A percentile compares a stretch with the other conserved stretches of the same genome.
Evolutionary conservation across 2,329 filamentous ascomycete species (phyloP).

Genomic region (Aspergillus melleus): DNA sequence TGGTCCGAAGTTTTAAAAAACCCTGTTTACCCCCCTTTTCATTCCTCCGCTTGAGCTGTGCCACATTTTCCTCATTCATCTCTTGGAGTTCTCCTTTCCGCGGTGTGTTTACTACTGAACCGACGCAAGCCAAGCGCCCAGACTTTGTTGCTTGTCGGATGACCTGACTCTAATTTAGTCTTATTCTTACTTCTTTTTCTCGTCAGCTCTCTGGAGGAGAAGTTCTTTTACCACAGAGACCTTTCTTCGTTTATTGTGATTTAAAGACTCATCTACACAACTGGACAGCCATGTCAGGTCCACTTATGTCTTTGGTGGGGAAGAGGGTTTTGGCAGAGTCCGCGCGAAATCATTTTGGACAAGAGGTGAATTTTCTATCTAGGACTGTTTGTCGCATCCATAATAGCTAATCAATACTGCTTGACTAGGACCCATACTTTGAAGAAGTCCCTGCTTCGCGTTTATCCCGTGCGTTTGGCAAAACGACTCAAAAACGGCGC

Average conservation of each 20-base stretch:
- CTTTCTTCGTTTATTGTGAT: neutral
- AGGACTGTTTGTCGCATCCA: neutral
- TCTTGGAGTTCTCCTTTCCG: neutral
- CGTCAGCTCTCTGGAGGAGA: neutral
- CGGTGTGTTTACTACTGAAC: neutral
- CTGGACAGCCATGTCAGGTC: slow-evolving; percentile 27
- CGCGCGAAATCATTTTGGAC: slow-evolving; percentile 43
- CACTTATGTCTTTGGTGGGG: slow-evolving; percentile 29
- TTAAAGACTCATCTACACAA: neutral
- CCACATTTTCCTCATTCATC: neutral
- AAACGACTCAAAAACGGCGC: slow-evolving; percentile 78
- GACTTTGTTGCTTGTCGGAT: neutral
- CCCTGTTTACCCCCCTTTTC: neutral
- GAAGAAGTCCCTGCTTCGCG: slow-evolving; percentile 76
- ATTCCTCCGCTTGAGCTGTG: too few species aligned
- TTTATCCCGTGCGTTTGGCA: slow-evolving; percentile 62
- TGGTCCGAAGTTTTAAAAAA: neutral
- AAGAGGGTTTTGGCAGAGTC: slow-evolving; percentile 39
- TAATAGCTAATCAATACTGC: slow-evolving; percentile 4
- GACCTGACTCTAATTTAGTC: neutral
- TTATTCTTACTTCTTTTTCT: neutral
- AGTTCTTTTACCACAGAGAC: neutral
- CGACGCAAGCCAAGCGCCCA: neutral
- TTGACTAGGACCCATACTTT: slow-evolving; percentile 79
- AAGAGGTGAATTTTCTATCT: slow-evolving; percentile 34